Evolutionary conservation across 768 basidiomycete genomes (phyloP), one percentile per base, ranked within the genome.

Genomic region (Auriscalpium vulgare): DNA sequence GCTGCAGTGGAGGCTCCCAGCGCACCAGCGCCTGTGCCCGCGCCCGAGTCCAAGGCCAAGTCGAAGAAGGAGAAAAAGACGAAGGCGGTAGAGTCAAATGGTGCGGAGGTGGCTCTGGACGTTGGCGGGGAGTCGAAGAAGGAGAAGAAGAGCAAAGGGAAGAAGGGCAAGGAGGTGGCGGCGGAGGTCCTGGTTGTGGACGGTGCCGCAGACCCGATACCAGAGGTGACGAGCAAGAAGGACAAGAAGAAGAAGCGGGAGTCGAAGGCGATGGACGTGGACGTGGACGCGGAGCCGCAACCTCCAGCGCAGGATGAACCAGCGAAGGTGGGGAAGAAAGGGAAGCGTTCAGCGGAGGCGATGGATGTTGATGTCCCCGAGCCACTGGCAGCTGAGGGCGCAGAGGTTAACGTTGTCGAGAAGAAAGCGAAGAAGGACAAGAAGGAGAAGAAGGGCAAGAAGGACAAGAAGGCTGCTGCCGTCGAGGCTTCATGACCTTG

Each of bases 131-230:
- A 59, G 51, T 60, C 57, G 55, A 63, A 63, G 56, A 62, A 65
- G 60, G 68, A 69, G 47, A 66, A 67, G 54, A 70, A 69, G 57
- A 67, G 65, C 57, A 56, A 58, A 49, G 63, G 60, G 55, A 64
- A 65, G 46, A 61, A 65, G 51, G 62, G 67, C 45, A 37, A 46
- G 50, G 54, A 60, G 50, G 49, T 35, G 59, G 67, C 61, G 14
- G 45, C 23, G 29, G 46, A 44, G 19, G 35, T 37, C 1, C 10
- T 14, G 19, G 37, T 34, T 35, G 50, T 16, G 37, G 49, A 44
- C 9, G 52, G 51, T 1, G 11, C 10, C 11, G 50, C 29, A 52
- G 47, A 44, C 14, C 9, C 37, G 29, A 17, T 45, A 19, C 16
- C 53, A 53, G 47, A 54, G 2, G 37, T 37, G 47, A 35, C 49